Base-by-base conservation (phyloP, 1,139 yeast genomes). In the Yamadazyma sp. region DNA sequence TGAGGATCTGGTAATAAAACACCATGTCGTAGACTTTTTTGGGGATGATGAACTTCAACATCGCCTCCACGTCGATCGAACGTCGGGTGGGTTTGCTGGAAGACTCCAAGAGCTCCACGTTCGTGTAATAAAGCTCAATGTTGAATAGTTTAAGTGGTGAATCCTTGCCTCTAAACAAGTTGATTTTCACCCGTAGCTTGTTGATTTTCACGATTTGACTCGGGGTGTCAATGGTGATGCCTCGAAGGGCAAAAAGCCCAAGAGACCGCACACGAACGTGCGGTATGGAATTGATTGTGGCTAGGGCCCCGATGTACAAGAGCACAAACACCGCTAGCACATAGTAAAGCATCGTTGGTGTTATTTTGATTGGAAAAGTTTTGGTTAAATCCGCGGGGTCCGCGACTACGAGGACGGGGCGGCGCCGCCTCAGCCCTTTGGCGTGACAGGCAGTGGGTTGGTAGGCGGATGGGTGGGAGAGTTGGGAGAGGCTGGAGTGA, bases 231-330 rank as follows among this genome's bases (percentile, higher is more conserved):
- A 69, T 50, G 2, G 59, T 53, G 23, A 70, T 53, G 17, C 64
- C 59, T 43, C 63, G 49, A 23, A 68, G 26, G 14, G 65, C 52
- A 42, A 69, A 50, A 62, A 74, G 67, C 15, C 77, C 75, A 15
- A 72, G 40, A 8, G 63, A 58, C 42, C 58, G 61, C 34, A 72
- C 63, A 3, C 55, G 36, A 5, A 70, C 51, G 37, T 57, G 59
- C 4, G 75, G 75, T 10, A 69, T 51, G 32, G 46, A 42, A 47
- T 72, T 72, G 16, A 69, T 32, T 1, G 51, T 33, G 3, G 53
- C 20, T 5, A 68, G 45, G 6, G 48, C 14, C 3, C 43, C 44
- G 12, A 56, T 36, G 37, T 68, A 50, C n/a, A 40, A 33, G 10
- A 40, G 12, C 9, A 34, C 27, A 10, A 42, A 3, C 7, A 17